Evolutionary conservation across 352 stramenopile genomes (phyloP).

Genomic region (Elongisporangium senticosum): DNA sequence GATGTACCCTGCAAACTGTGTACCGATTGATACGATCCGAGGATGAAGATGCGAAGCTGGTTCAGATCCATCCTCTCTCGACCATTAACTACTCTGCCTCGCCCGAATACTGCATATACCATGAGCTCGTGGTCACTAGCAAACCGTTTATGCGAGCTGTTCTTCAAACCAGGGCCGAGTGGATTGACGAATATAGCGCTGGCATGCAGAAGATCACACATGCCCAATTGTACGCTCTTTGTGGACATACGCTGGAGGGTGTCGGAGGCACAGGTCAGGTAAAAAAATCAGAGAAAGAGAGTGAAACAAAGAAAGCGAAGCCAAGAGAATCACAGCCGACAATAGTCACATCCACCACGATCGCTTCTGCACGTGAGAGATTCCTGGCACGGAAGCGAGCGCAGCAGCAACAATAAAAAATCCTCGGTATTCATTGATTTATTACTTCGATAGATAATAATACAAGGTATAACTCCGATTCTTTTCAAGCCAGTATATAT

Average conservation of each 20-base stretch:
- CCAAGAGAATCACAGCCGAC: constrained; percentile 3
- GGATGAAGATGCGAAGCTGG: constrained; percentile 27
- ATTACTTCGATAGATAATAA: no score
- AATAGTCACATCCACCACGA: constrained; percentile 18
- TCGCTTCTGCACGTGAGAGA: constrained; percentile 34
- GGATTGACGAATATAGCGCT: constrained; percentile 40
- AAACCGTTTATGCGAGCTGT: constrained; percentile 63
- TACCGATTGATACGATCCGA: constrained; percentile 32
- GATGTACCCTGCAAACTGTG: constrained; percentile 56
- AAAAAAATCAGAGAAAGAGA: not conserved
- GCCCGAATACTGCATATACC: constrained; percentile 58
- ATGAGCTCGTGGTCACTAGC: constrained; percentile 69
- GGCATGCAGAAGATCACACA: constrained; percentile 22
- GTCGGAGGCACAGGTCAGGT: not conserved
- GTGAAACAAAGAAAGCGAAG: not conserved
- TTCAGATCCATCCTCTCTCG: constrained; percentile 69
- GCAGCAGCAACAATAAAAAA: not conserved
- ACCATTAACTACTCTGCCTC: constrained; percentile 34
- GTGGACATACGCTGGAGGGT: constrained; percentile 21
- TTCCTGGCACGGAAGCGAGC: constrained; percentile 36
- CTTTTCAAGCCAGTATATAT: no score
- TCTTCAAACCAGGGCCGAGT: constrained; percentile 39
- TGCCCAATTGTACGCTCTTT: constrained; percentile 44
- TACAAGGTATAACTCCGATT: no score
- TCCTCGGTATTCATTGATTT: not conserved